A percentile compares a stretch with the other conserved stretches of the same genome.
phyloP scores from a whole-genome alignment of 441 rosid species.

The Aquilaria agallochum region DNA sequence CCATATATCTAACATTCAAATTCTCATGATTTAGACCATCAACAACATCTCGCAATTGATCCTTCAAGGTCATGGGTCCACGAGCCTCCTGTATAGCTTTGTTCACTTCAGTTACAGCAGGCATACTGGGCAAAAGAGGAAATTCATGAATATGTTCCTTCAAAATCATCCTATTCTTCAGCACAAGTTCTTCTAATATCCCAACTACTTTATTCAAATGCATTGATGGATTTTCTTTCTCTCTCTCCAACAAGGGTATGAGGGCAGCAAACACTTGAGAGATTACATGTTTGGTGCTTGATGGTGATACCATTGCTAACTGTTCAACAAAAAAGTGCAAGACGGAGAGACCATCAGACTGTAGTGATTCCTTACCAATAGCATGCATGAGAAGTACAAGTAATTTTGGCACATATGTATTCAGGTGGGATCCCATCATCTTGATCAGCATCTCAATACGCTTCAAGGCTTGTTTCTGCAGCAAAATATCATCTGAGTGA shows the following conservation, averaged over 20 bases:
- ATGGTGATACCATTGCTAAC: constrained; percentile 74
- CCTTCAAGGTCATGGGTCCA: constrained; percentile 84
- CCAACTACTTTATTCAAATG: constrained; percentile 71
- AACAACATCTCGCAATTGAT: constrained; percentile 79
- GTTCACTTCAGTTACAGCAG: constrained; percentile 79
- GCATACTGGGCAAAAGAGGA: constrained; percentile 88
- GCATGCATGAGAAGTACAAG: constrained; percentile 99
- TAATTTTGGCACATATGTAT: constrained; percentile 91
- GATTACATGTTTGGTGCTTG: constrained; percentile 87
- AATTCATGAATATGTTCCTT: constrained; percentile 93
- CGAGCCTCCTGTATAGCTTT: constrained; percentile 96
- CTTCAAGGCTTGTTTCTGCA: constrained; percentile 92
- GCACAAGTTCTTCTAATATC: constrained; percentile 89
- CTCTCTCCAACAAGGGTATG: constrained; percentile 91
- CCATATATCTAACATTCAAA: constrained; percentile 99
- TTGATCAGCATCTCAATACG: constrained; percentile 92
- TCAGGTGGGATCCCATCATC: constrained; percentile 93
- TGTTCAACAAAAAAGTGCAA: constrained; percentile 82
- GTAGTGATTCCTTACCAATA: constrained; percentile 81
- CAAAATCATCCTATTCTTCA: constrained; percentile 71
- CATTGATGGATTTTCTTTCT: constrained; percentile 50
- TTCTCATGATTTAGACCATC: constrained; percentile 91
- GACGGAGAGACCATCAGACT: constrained; percentile 87
- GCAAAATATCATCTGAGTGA: constrained; percentile 67
- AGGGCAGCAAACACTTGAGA: constrained; percentile 98